These are phyloP conservation scores for Fusarium domesticum DNA, from an alignment of 2,329 filamentous ascomycete genomes.

Conservation along the genomic window DNA sequence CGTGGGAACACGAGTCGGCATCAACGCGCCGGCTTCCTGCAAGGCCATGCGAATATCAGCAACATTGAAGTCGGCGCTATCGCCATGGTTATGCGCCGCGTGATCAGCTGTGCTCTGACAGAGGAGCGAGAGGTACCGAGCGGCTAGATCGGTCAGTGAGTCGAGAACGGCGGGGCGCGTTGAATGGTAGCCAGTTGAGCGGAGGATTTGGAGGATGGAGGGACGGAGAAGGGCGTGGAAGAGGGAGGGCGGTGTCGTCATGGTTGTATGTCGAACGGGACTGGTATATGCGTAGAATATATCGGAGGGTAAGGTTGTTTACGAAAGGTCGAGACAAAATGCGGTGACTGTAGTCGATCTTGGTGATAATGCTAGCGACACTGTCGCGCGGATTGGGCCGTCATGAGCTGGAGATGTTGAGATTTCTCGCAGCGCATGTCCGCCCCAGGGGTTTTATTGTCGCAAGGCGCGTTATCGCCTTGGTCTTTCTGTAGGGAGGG, in stretches of 20 bases:
- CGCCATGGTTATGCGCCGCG: constrained; percentile 64
- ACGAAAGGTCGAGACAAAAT: constrained; percentile 1
- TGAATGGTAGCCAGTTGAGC: constrained; percentile 84
- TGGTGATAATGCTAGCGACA: constrained; percentile 23
- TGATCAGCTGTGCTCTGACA: constrained; percentile 70
- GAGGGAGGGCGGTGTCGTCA: constrained; percentile 48
- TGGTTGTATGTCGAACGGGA: constrained; percentile 27
- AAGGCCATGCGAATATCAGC: constrained; percentile 84
- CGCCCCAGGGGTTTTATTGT: too few species aligned
- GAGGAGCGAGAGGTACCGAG: constrained; percentile 73
- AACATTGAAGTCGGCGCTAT: constrained; percentile 48
- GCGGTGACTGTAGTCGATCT: constrained; percentile 3
- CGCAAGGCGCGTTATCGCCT: constrained; percentile 13
- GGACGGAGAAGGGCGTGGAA: constrained; percentile 80
- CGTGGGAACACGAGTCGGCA: constrained; percentile 62
- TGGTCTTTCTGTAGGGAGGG: neutral
- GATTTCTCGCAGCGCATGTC: constrained; percentile 31
- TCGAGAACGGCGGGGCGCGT: constrained; percentile 81
- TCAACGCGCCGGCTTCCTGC: constrained; percentile 72
- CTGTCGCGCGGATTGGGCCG: constrained; percentile 29
- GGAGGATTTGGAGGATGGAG: constrained; percentile 83
- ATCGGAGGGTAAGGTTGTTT: constrained; percentile 1
- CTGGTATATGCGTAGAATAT: neutral
- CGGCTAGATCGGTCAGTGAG: constrained; percentile 80
- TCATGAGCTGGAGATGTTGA: constrained; percentile 29